phyloP scores from a whole-genome alignment of 768 basidiomycete species.

The Kwoniella sp. region DNA sequence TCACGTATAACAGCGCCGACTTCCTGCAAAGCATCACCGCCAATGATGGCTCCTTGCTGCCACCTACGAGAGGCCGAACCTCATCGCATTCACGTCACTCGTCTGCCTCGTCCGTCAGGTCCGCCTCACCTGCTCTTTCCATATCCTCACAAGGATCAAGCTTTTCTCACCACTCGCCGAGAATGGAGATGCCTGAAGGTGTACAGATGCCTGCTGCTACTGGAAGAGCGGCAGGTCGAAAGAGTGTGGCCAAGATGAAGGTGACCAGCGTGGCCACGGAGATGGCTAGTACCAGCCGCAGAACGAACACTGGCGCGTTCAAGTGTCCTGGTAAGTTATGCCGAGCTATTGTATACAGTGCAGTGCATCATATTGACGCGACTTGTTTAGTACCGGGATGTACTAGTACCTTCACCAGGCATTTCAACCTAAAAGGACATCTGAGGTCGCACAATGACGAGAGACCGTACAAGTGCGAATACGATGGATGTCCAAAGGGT shows the following conservation, averaged over 20 bases:
- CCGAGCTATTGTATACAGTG: not conserved
- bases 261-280: conserved; percentile 88
- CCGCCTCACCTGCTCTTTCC: conserved; percentile 37
- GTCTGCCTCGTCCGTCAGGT: conserved; percentile 36
- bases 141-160: conserved; percentile 38
- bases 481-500: conserved; percentile 83
- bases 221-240: not conserved
- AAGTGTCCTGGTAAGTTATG: conserved; percentile 60
- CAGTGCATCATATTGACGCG: not conserved
- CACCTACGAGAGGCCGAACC: conserved; percentile 29
- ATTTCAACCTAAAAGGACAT: conserved; percentile 95
- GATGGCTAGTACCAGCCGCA: conserved; percentile 74
- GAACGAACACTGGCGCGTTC: conserved; percentile 86
- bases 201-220: conserved; percentile 1
- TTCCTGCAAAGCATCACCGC: conserved; percentile 44
- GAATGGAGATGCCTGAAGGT: conserved; percentile 39
- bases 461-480: conserved; percentile 89
- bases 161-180: conserved; percentile 19
- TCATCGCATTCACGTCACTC: conserved; percentile 37
- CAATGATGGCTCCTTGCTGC: conserved; percentile 39
- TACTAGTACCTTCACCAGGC: conserved; percentile 80
- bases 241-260: conserved; percentile 63
- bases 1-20: conserved; percentile 31
- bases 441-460: conserved; percentile 91
- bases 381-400: conserved; percentile 70